Evolutionary conservation across 1,284 basidiomycete species (phyloP), one percentile per base, ranked within the genome.

Genomic region (Ustilago crameri): DNA sequence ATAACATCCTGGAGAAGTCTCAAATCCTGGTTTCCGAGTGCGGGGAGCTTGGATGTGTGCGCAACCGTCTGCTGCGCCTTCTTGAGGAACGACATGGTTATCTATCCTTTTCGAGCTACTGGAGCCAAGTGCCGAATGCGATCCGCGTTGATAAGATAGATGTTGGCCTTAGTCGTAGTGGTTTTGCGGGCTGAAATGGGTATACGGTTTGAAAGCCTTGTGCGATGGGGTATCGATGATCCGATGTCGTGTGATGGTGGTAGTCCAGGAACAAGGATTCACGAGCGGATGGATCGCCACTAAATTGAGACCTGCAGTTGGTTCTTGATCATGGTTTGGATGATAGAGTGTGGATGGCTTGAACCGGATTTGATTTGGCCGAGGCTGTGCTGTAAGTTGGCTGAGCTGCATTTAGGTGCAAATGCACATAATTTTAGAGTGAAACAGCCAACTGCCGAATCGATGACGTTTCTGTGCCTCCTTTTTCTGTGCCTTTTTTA

Each of bases 1-100:
- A 97, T 97, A 68, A 95, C 86, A 78, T 94, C 93, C 82, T 96
- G 93, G 5, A 96, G 85, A 0, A 89, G 87, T 30, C 90, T 86
- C 15, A 94, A 84, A 82, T 95, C 93, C 77, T 90, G 89, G 82
- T 93, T 94, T 0, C 91, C 92, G 12, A 86, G 88, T 3, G 94
- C 85, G 0, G 89, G 86, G 24, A 81, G 58, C 3, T 90, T 92
- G 1, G 91, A 89, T 77, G 92, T 93, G 82, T 93, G 92, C 2
- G 92, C 92, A 79, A 93, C 88, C 14, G 70, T 57, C 47, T 79
- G 75, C 56, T 82, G 78, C 26, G 78, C 80, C 51, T 79, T 82
- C 24, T 59, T 68, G 47, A 82, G 67, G 49, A 82, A 66, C 37
- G 78, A 80, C 78, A 79, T 81, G 60, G 45, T 56, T 37, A 42